phyloP scores from a whole-genome alignment of 2,329 filamentous ascomycete species.

The Parastagonospora avenae region DNA sequence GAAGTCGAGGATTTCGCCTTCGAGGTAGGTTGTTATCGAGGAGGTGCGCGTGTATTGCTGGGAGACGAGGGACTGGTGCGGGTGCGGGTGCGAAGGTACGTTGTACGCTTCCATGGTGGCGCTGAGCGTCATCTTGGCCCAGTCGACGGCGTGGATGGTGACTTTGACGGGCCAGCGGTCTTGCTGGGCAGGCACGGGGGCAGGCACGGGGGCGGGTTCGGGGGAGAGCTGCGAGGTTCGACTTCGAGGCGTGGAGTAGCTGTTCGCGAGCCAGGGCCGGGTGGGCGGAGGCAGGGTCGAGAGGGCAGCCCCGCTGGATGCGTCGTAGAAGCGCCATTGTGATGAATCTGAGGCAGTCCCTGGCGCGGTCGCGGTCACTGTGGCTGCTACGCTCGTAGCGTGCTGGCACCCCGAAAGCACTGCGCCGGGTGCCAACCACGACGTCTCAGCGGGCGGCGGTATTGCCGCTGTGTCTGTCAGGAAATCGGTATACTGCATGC shows the following conservation, averaged over 20 bases:
- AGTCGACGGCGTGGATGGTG: conserved; percentile 67
- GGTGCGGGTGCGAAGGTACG: conserved; percentile 57
- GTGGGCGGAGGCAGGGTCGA: conserved; percentile 33
- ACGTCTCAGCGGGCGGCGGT: conserved; percentile 58
- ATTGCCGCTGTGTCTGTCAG: conserved; percentile 60
- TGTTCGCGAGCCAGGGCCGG: conserved; percentile 47
- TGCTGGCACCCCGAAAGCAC: conserved; percentile 67
- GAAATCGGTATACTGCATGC: conserved; percentile 61
- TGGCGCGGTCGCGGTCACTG: conserved; percentile 11
- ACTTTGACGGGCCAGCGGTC: conserved; percentile 72
- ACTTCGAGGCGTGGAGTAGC: conserved; percentile 34
- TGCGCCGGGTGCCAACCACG: conserved; percentile 66
- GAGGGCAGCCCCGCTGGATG: conserved; percentile 4
- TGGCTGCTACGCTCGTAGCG: conserved; percentile 51
- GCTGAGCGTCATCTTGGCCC: conserved; percentile 64
- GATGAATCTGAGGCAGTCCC: conserved; percentile 21
- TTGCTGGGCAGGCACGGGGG: conserved; percentile 44
- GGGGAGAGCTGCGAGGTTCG: conserved; percentile 21
- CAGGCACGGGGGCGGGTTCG: conserved; percentile 23
- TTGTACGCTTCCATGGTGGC: conserved; percentile 75
- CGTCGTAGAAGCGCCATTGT: conserved; percentile 3
- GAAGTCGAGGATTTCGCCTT: conserved; percentile 72
- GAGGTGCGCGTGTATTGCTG: conserved; percentile 41
- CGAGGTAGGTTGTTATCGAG: conserved; percentile 67
- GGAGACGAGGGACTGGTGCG: conserved; percentile 23